Conservation (phyloP, 2,329 filamentous ascomycete species). For the Scedosporium aurantiacum region DNA sequence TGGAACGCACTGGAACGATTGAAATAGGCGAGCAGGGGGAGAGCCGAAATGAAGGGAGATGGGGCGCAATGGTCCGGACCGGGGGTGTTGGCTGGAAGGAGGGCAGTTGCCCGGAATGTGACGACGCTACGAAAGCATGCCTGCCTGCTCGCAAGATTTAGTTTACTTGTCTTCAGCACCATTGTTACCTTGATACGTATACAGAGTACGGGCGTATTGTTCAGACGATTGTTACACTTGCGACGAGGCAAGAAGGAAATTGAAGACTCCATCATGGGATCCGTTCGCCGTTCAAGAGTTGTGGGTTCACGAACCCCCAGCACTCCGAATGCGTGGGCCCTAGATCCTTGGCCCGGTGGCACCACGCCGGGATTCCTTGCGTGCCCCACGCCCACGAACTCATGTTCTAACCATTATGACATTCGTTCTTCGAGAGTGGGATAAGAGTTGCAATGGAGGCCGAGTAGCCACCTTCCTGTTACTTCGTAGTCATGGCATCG, state of each 20-base stretch:
- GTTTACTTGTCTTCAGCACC: background rate
- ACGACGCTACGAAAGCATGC: background rate
- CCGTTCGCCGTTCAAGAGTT: background rate
- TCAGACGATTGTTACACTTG: too few species aligned
- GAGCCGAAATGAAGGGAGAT: background rate
- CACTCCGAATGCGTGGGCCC: background rate
- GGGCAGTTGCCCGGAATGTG: background rate
- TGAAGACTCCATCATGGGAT: background rate
- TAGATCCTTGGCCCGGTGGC: background rate
- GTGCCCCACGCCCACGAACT: background rate
- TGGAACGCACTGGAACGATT: background rate
- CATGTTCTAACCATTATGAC: background rate
- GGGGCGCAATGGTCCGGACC: background rate
- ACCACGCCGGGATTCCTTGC: background rate
- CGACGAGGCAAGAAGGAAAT: background rate
- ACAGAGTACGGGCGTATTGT: background rate
- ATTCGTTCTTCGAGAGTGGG: background rate
- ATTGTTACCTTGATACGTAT: background rate
- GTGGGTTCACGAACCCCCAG: background rate
- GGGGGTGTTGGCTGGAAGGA: background rate
- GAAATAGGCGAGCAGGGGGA: background rate
- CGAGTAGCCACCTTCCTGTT: background rate
- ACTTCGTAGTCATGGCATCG: background rate
- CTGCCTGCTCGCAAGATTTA: background rate
- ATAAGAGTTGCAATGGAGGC: background rate